Conservation (phyloP, 2,329 filamentous ascomycete genomes). For the Colletotrichum tamarilloi region DNA sequence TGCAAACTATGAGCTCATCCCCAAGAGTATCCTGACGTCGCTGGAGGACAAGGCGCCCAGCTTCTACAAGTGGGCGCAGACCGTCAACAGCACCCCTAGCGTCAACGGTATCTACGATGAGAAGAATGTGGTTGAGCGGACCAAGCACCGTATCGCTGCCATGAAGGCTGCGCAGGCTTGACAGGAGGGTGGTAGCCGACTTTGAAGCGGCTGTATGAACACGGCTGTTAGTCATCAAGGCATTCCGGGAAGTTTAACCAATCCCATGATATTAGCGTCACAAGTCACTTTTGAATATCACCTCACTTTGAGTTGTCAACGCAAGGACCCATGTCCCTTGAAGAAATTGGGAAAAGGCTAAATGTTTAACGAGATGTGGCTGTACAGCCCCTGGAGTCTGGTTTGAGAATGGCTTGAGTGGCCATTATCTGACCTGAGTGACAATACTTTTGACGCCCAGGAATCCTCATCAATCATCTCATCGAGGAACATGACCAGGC, state of each 20-base stretch:
- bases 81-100: conserved; percentile 70
- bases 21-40: conserved; percentile 55
- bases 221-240: neutral
- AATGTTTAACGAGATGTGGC: neutral
- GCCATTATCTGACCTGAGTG: too few relatives aligned
- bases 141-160: conserved; percentile 51
- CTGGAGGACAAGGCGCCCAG: conserved; percentile 69
- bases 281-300: neutral
- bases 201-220: neutral
- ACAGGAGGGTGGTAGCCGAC: neutral
- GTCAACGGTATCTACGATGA: conserved; percentile 74
- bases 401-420: neutral
- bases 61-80: conserved; percentile 75
- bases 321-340: neutral
- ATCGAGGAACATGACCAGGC: too few relatives aligned
- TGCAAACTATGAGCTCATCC: conserved; percentile 65
- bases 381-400: neutral
- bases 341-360: neutral
- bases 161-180: conserved; percentile 7
- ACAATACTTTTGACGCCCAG: too few relatives aligned
- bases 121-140: conserved; percentile 53
- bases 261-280: neutral
- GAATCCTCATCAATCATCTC: too few relatives aligned
- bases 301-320: neutral
- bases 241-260: neutral